Evolutionary conservation across 352 stramenopile species (phyloP), one percentile per base, ranked within the genome.

Genomic region (Globisporangium acanthophoron): DNA sequence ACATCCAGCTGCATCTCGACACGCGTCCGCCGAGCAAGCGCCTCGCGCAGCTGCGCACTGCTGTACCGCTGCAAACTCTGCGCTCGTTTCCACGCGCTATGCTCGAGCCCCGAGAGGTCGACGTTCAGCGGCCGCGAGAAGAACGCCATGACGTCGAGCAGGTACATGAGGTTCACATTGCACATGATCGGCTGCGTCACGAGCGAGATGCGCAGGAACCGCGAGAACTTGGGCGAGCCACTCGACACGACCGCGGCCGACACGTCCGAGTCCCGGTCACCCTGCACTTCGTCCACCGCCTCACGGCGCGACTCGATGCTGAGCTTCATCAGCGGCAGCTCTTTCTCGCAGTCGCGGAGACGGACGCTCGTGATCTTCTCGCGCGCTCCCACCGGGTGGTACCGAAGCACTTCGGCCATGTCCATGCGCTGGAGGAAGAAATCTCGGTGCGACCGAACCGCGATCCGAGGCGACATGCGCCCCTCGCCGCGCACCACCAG

Each of bases 171-270:
- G 49, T 90, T 87, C 15, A 92, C 72, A 52, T 86, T 81, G 59
- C 78, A 90, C 62, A 88, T 88, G 57, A 94, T 85, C 1, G 82
- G 78, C 61, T 94, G 85, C 7, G 83, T 88, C 46, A 92, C 77
- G 4, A 94, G 71, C 16, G 71, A 87, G 12, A 94, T 61, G 4
- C 69, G 55, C 9, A 94, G 65, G 24, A 78, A 51, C 24, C 73
- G 64, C 12, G 62, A 59, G 20, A 59, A 21, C 24, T 39, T 54
- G n/a, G 52, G 46, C 2, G 52, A 40, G n/a, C 35, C 9, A 1
- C 16, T 55, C 39, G 58, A 20, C 27, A 51, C 59, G n/a, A 56
- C 48, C n/a, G 54, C 24, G 16, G 33, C 29, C 27, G 46, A 37
- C 13, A 45, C 48, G 27, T 52, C 35, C 12, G 20, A 24, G 9